Base-by-base conservation (phyloP, 2,329 filamentous ascomycete genomes). In the Cordyceps pruinosa region DNA sequence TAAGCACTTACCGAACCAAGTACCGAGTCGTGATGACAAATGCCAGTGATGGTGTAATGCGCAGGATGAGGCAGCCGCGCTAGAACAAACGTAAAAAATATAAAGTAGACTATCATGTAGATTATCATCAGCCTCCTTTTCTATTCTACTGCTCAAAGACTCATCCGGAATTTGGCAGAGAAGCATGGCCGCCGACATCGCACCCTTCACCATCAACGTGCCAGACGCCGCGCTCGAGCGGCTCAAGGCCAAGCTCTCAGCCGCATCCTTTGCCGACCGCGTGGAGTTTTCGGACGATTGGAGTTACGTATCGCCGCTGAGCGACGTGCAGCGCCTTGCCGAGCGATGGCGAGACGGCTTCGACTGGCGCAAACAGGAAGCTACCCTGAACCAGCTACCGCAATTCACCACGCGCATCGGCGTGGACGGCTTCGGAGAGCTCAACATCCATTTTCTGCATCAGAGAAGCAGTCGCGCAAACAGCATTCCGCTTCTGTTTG, bases 401-500 rank as follows among this genome's bases (percentile, higher is more conserved):
- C 83, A 88, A 25, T 87, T 77, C 66, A 76, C 70, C 2, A 78
- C 78, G 0, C 67, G 68, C 1, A 70, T 88, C 6, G 59, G 70
- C 0, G 75, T 86, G 0, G 75, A 84, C 6, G 80, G 78, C 0
- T 88, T 86, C 60, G 82, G 75, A 0, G 72, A 76, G 1, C 66
- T 88, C 37, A 74, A 83, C 28, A 74, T 89, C 2, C 86, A 89
- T 67, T 86, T 86, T 63, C 66, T 89, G 7, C 81, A 87, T 65
- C 75, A 85, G 61, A 73, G 68, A 51, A 84, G 79, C 62, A 65
- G 70, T 2, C 73, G 71, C 2, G 63, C 75, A 1, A 73, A 74
- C 19, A 82, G 83, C 2, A 81, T 89, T 41, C 86, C 86, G 0
- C 66, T 89, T 28, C 67, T 89, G 1, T 88, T 89, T 66, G 74